phyloP scores from a whole-genome alignment of 2,329 filamentous ascomycete genomes.

The Trichoderma semiorbis region DNA sequence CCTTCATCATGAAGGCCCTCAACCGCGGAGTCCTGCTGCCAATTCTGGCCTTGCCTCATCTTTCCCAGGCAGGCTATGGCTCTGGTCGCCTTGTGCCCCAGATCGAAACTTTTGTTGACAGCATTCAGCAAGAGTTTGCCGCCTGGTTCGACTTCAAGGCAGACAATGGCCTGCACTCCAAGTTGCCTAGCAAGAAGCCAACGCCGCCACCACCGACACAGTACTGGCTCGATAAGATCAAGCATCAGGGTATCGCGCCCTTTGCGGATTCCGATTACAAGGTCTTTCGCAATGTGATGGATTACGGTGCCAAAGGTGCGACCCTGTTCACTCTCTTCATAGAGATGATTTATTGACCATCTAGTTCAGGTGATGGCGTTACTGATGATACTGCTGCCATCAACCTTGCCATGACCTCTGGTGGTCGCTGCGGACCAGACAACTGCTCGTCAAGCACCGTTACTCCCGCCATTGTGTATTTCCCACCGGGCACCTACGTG shows the following conservation, averaged over 20 bases:
- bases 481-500: conserved; percentile 58
- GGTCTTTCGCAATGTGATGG: conserved; percentile 27
- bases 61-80: not conserved
- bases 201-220: not conserved
- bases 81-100: not conserved
- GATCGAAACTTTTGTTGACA: not conserved
- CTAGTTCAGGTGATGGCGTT: not conserved
- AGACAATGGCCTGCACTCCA: not conserved
- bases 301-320: not conserved
- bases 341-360: not conserved
- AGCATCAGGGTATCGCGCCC: not conserved
- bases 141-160: not conserved
- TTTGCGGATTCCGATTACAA: conserved; percentile 20
- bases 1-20: not conserved
- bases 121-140: not conserved
- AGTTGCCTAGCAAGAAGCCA: not conserved
- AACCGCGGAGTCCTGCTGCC: not conserved
- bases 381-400: conserved; percentile 37
- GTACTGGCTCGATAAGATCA: not conserved
- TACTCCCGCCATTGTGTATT: conserved; percentile 38
- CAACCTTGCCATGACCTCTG: conserved; percentile 32
- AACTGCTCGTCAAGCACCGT: conserved; percentile 24
- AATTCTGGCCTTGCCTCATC: not conserved
- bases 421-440: conserved; percentile 5
- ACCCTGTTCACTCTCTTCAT: no score